Conservation (phyloP, 2,329 filamentous ascomycete genomes). For the Calonectria pteridis region DNA sequence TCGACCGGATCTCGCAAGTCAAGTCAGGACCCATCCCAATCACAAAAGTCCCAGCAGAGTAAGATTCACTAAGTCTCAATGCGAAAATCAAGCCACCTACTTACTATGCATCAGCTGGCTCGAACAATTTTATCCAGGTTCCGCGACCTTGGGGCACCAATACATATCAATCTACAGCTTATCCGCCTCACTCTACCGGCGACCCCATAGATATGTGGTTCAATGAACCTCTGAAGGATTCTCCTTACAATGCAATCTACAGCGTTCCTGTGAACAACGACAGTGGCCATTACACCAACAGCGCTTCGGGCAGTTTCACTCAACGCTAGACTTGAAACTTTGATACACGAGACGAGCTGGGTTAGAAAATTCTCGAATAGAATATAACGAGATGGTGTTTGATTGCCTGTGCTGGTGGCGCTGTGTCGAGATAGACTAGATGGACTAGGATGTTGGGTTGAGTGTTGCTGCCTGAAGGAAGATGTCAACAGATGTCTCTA, state of each 20-base stretch:
- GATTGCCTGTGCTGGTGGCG: not conserved
- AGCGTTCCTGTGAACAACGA: not conserved
- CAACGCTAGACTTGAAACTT: not conserved
- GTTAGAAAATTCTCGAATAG: not conserved
- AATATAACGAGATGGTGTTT: not conserved
- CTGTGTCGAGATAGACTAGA: not conserved
- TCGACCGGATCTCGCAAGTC: not conserved
- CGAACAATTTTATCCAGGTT: not conserved
- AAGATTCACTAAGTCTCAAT: not conserved
- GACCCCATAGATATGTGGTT: not conserved
- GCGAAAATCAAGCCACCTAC: not conserved
- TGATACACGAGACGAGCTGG: not conserved
- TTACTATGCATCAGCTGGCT: not conserved
- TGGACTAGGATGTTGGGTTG: not conserved
- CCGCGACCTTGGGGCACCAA: not conserved
- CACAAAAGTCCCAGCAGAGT: not conserved
- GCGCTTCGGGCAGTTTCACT: not conserved
- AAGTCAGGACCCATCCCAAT: not conserved
- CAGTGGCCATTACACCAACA: not conserved
- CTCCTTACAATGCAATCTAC: not conserved
- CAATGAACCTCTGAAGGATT: not conserved
- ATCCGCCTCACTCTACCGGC: not conserved
- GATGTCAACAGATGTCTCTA: not conserved
- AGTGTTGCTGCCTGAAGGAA: not conserved
- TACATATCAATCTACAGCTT: not conserved